These are phyloP conservation scores for Apophysomyces ossiformis DNA, from an alignment of 371 early-diverging fungal genomes.

Conservation along the genomic window DNA sequence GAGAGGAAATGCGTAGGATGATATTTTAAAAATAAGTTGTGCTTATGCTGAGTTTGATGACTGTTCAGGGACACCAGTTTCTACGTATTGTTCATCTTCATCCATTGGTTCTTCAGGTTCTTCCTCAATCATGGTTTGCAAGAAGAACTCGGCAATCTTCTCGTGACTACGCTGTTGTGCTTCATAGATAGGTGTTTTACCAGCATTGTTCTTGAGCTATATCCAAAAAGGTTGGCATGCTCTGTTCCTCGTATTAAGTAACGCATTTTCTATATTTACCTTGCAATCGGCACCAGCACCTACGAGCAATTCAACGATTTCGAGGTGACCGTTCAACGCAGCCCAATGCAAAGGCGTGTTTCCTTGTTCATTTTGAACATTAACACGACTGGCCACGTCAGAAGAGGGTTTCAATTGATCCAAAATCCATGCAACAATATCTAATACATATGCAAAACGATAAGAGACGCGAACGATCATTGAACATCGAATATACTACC, in stretches of 20 bases:
- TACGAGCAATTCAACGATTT: conserved; percentile 67
- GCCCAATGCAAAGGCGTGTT: conserved; percentile 91
- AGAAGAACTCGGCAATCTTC: conserved; percentile 67
- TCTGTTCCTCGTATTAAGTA: conserved; percentile 8
- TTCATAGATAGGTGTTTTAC: conserved; percentile 66
- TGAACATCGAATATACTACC: no score
- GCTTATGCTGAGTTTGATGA: not conserved
- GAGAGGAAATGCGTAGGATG: not conserved
- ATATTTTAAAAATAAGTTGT: not conserved
- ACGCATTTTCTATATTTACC: conserved; percentile 41
- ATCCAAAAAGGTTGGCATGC: not conserved
- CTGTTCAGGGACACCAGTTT: conserved; percentile 36
- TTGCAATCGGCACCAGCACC: conserved; percentile 64
- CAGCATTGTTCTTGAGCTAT: conserved; percentile 68
- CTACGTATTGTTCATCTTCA: conserved; percentile 53
- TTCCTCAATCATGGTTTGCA: conserved; percentile 62
- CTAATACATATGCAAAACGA: conserved; percentile 20
- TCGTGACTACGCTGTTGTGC: conserved; percentile 70
- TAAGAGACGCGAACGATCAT: no score
- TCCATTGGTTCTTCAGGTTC: conserved; percentile 55
- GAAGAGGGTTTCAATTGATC: conserved; percentile 39
- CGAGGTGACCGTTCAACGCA: conserved; percentile 79
- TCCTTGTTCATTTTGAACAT: conserved; percentile 71
- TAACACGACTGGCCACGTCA: conserved; percentile 39
- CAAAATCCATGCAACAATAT: conserved; percentile 60